Evolutionary conservation across 2,329 filamentous ascomycete species (phyloP).

Genomic region (Alternaria novae-zelandiae): DNA sequence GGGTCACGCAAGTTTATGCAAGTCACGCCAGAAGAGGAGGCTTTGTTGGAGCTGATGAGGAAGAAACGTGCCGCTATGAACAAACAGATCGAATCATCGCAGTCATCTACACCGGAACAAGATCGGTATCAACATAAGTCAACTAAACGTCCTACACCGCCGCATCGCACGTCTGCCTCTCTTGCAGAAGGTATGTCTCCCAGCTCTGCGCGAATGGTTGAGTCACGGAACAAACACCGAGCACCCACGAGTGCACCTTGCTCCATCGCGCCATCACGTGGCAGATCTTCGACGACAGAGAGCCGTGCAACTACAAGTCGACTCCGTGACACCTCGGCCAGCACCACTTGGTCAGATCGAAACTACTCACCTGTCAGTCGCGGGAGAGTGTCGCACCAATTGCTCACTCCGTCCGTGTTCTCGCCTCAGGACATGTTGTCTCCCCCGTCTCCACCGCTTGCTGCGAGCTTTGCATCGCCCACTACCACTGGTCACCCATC

Average conservation of each 20-base stretch:
- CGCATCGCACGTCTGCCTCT: conserved; percentile 35
- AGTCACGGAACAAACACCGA: conserved; percentile 23
- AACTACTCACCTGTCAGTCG: conserved; percentile 20
- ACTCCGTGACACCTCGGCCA: conserved; percentile 39
- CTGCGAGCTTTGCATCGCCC: conserved; percentile 35
- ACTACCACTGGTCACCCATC: conserved; percentile 41
- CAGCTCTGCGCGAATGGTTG: conserved; percentile 29
- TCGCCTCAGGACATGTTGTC: conserved; percentile 43
- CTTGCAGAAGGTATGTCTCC: conserved; percentile 35
- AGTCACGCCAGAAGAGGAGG: conserved; percentile 58
- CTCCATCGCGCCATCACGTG: conserved; percentile 33
- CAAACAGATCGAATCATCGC: conserved; percentile 44
- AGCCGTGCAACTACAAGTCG: conserved; percentile 22
- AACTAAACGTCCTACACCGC: conserved; percentile 14
- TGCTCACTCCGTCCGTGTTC: conserved; percentile 35
- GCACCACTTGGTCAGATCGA: conserved; percentile 29
- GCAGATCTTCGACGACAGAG: conserved; percentile 30
- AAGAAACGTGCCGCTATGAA: conserved; percentile 57
- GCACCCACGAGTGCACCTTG: conserved; percentile 25
- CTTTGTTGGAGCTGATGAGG: conserved; percentile 57
- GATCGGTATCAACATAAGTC: conserved; percentile 28
- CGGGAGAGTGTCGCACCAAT: conserved; percentile 23
- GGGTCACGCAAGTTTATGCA: conserved; percentile 51
- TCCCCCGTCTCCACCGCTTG: conserved; percentile 33
- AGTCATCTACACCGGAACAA: conserved; percentile 47